Conservation (phyloP, 2,329 filamentous ascomycete species). For the Epichloe amarillans region DNA sequence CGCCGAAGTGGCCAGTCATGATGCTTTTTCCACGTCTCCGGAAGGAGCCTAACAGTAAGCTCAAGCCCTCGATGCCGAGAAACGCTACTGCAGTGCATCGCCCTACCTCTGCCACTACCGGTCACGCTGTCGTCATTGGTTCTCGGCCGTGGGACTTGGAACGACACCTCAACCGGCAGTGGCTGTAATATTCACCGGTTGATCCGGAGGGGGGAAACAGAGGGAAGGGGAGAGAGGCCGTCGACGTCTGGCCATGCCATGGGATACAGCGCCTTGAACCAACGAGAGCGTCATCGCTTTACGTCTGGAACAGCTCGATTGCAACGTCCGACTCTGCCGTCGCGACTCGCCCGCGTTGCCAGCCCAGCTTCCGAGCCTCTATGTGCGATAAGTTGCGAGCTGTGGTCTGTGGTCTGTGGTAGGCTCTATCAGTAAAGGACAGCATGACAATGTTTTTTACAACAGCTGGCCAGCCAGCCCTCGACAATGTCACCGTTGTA, state of each 20-base stretch:
- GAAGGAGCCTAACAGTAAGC: neutral
- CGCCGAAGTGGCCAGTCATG: neutral
- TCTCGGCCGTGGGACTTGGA: neutral
- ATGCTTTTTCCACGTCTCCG: neutral
- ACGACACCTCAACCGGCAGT: neutral
- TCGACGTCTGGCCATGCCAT: too few relatives aligned
- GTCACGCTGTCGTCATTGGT: constrained; percentile 1
- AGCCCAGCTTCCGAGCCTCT: too few relatives aligned
- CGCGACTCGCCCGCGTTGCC: too few relatives aligned
- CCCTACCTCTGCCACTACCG: neutral
- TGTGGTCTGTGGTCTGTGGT: too few relatives aligned
- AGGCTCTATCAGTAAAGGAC: too few relatives aligned
- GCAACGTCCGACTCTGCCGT: too few relatives aligned
- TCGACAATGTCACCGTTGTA: too few relatives aligned
- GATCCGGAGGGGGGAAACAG: neutral
- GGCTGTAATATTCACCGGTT: neutral
- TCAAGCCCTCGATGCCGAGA: neutral
- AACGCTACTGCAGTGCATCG: neutral
- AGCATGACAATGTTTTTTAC: too few relatives aligned
- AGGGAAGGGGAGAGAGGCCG: too few relatives aligned
- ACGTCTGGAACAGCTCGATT: neutral
- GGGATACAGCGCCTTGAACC: neutral
- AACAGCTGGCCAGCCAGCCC: too few relatives aligned
- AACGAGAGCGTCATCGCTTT: too few relatives aligned
- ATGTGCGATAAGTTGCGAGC: too few relatives aligned